A percentile compares a stretch with the other conserved stretches of the same genome.
Conservation (phyloP, 768 basidiomycete genomes). For the Trametes maxima region DNA sequence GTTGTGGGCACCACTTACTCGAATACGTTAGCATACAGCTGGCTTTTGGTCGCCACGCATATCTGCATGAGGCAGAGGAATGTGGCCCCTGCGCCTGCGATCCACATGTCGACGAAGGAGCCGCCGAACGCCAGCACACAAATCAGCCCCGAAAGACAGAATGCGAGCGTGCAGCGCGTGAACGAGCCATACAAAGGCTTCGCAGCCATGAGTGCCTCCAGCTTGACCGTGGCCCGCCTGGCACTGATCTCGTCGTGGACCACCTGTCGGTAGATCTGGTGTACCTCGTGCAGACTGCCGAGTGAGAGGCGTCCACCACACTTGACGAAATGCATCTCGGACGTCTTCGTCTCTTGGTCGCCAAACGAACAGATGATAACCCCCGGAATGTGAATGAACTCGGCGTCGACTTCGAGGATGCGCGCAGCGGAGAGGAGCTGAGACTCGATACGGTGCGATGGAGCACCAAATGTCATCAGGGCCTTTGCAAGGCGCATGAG, state of each 20-base stretch:
- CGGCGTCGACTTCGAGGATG: slow-evolving; percentile 88
- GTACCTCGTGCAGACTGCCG: slow-evolving; percentile 83
- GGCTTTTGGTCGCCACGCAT: slow-evolving; percentile 70
- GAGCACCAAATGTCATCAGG: slow-evolving; percentile 90
- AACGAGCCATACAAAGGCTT: slow-evolving; percentile 64
- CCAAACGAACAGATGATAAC: slow-evolving; percentile 89
- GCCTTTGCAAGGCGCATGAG: slow-evolving; percentile 83
- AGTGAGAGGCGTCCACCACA: slow-evolving; percentile 76
- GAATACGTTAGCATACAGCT: slow-evolving; percentile 87
- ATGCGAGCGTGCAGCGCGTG: slow-evolving; percentile 68
- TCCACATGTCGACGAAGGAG: slow-evolving; percentile 82
- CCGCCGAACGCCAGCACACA: slow-evolving; percentile 86
- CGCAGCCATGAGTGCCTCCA: slow-evolving; percentile 63
- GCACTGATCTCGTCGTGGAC: slow-evolving; percentile 93
- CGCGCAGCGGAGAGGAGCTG: slow-evolving; percentile 87
- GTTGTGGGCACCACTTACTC: slow-evolving; percentile 58
- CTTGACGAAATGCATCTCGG: slow-evolving; percentile 89
- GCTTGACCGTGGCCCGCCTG: slow-evolving; percentile 64
- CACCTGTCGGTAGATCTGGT: slow-evolving; percentile 82
- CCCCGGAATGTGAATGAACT: slow-evolving; percentile 84
- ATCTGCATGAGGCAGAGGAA: slow-evolving; percentile 73
- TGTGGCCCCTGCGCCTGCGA: slow-evolving; percentile 71
- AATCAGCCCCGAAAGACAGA: slow-evolving; percentile 73
- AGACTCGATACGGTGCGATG: slow-evolving; percentile 91
- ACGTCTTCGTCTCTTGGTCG: slow-evolving; percentile 85